Evolutionary conservation across 345 rosid genomes (phyloP).

Genomic region (Eucalyptus sp.): DNA sequence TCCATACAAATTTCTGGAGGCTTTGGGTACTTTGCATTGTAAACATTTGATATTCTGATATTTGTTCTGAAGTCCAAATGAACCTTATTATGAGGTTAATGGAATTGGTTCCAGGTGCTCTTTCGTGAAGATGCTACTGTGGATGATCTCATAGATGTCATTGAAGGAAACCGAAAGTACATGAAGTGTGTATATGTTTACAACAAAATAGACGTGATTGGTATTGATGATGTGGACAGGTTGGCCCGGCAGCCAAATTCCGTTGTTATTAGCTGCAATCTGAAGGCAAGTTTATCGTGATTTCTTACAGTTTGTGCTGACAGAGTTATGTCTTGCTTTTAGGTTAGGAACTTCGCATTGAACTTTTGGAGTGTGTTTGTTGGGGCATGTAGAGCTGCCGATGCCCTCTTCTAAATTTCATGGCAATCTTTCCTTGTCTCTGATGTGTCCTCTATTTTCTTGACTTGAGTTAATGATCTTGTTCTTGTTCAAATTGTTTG

Average conservation of each 20-base stretch:
- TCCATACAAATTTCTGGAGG: background rate
- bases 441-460: background rate
- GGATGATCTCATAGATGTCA: constrained; percentile 97
- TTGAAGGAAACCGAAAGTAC: constrained; percentile 96
- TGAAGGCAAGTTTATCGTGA: constrained; percentile 48
- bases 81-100: background rate
- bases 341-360: background rate
- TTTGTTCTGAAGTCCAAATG: background rate
- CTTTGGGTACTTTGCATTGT: background rate
- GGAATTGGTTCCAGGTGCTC: constrained; percentile 44
- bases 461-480: background rate
- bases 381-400: background rate
- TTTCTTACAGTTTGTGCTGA: background rate
- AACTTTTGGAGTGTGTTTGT: background rate
- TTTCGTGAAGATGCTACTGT: constrained; percentile 98
- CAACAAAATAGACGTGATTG: constrained; percentile 93
- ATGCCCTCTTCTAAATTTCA: background rate
- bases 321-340: background rate
- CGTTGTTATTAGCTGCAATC: constrained; percentile 93
- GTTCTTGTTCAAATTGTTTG: background rate
- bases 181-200: constrained; percentile 94
- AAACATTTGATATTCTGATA: background rate
- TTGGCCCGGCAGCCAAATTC: constrained; percentile 91
- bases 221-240: constrained; percentile 94
- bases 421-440: background rate